Percentiles rank a stretch among this genome's conserved stretches.
phyloP scores from a whole-genome alignment of 768 basidiomycete genomes.

The Hypsizygus marmoreus region DNA sequence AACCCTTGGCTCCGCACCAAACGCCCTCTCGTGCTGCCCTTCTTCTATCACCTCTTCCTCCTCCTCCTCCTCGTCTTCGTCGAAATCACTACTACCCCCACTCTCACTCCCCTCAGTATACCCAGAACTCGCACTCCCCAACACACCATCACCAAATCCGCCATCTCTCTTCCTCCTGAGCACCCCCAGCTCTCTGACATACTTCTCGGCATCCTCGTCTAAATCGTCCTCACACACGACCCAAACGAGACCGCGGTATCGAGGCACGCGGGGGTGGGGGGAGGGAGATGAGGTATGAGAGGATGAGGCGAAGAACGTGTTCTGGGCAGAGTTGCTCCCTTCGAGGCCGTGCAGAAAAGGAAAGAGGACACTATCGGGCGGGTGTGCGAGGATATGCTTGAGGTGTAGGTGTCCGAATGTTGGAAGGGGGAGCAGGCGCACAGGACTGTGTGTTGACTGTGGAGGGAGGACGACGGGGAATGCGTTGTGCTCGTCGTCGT shows the following conservation, averaged over 20 bases:
- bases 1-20: constrained; percentile 21
- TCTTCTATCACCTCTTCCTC: constrained; percentile 21
- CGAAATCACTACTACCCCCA: constrained; percentile 16
- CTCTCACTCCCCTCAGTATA: constrained; percentile 26
- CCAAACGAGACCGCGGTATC: constrained; percentile 80
- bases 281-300: too few relatives aligned
- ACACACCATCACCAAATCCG: too few relatives aligned
- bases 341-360: constrained; percentile 90
- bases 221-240: constrained; percentile 78
- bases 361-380: constrained; percentile 81
- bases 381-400: constrained; percentile 65
- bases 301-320: constrained; percentile 69
- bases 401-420: constrained; percentile 66
- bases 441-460: constrained; percentile 1
- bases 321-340: constrained; percentile 77
- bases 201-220: constrained; percentile 23
- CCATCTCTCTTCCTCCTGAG: constrained; percentile 36
- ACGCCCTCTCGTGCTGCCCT: constrained; percentile 14
- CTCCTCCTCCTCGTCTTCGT: constrained; percentile 24
- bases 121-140: too few relatives aligned
- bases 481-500: background rate
- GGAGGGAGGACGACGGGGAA: constrained; percentile 1
- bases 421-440: constrained; percentile 31
- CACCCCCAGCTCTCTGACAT: constrained; percentile 26
- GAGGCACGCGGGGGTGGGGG: constrained; percentile 25